These are phyloP conservation scores for Aspergillus kassunensis DNA, from an alignment of 495 filamentous ascomycete species.

Conservation along the genomic window DNA sequence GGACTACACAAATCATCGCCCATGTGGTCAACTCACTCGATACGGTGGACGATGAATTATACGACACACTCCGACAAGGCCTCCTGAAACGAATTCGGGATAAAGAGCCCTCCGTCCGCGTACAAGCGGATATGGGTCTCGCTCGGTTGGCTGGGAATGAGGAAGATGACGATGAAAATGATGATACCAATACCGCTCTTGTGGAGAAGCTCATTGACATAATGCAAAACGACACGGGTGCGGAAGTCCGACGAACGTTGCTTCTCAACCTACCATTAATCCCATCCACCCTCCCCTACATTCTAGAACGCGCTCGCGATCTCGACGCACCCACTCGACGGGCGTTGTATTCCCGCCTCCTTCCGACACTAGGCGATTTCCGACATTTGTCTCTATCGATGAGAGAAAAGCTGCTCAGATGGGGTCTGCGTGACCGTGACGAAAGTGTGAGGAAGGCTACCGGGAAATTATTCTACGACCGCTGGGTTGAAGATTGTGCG, in stretches of 20 bases:
- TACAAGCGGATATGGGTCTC: conserved; percentile 90
- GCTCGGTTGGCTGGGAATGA: conserved; percentile 79
- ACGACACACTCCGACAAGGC: conserved; percentile 69
- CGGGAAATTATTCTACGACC: conserved; percentile 81
- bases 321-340: conserved; percentile 77
- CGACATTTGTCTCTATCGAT: conserved; percentile 91
- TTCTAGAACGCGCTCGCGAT: conserved; percentile 88
- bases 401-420: conserved; percentile 91
- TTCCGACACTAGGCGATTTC: conserved; percentile 92
- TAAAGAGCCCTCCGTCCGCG: conserved; percentile 85
- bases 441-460: conserved; percentile 92
- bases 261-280: conserved; percentile 84
- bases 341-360: conserved; percentile 79
- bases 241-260: conserved; percentile 83
- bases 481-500: conserved; percentile 94
- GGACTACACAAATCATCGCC: conserved; percentile 82
- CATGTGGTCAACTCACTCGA: conserved; percentile 88
- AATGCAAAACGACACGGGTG: conserved; percentile 90
- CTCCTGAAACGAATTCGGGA: conserved; percentile 83
- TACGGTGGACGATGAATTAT: conserved; percentile 84
- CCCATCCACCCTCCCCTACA: conserved; percentile 77
- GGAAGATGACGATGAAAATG: conserved; percentile 66
- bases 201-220: conserved; percentile 83
- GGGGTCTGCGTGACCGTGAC: conserved; percentile 92
- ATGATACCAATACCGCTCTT: conserved; percentile 54